Percentiles rank a stretch among this genome's conserved stretches.
Evolutionary conservation across 768 basidiomycete species (phyloP).

Genomic region (Naganishia antarctica): DNA sequence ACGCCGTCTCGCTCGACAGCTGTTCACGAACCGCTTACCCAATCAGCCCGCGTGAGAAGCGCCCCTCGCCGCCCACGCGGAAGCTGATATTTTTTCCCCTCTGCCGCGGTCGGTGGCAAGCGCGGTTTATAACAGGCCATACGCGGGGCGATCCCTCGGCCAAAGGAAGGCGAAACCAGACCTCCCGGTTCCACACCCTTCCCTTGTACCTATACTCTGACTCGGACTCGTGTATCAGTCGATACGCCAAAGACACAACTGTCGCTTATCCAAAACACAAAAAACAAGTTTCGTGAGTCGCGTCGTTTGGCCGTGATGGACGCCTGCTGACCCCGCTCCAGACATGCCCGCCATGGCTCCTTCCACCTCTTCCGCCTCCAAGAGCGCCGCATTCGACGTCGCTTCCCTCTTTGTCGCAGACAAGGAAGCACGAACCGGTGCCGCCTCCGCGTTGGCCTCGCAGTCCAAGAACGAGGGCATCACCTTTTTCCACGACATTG

Average conservation of each 20-base stretch:
- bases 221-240: neutral
- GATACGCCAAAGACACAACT: conserved; percentile 11
- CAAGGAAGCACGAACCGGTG: conserved; percentile 71
- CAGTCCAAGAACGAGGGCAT: conserved; percentile 80
- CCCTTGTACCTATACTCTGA: neutral
- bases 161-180: neutral
- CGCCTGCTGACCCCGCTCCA: neutral
- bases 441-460: conserved; percentile 65
- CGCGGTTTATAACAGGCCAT: neutral
- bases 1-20: too few relatives aligned
- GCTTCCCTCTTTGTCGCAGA: conserved; percentile 75
- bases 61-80: too few relatives aligned
- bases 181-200: neutral
- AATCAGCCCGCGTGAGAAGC: too few relatives aligned
- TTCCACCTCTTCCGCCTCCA: conserved; percentile 60
- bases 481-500: conserved; percentile 63
- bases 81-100: too few relatives aligned
- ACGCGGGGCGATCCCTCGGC: neutral
- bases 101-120: neutral
- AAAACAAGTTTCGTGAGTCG: neutral
- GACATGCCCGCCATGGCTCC: conserved; percentile 72
- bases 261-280: neutral
- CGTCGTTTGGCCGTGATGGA: neutral
- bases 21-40: too few relatives aligned
- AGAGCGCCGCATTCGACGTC: conserved; percentile 56